These are phyloP conservation scores for Cymbidium sinense DNA, from an alignment of 106 monocot genomes.

Conservation along the genomic window DNA sequence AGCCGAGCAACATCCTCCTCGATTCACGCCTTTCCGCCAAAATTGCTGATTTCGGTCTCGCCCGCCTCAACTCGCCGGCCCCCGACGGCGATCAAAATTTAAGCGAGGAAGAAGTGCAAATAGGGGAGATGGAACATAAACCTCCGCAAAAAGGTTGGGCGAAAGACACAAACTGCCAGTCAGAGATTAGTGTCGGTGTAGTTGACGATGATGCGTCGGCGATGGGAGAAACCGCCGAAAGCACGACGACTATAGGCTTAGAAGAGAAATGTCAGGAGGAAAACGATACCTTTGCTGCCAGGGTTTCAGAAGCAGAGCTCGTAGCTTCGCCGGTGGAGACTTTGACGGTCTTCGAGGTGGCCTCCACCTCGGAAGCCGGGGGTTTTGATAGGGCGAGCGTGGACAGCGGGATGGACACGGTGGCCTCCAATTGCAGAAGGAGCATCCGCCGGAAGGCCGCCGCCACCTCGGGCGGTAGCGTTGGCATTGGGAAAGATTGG, in stretches of 20 bases:
- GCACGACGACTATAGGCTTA: constrained; percentile 10
- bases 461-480: not conserved
- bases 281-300: constrained; percentile 12
- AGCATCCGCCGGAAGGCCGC: constrained; percentile 6
- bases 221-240: constrained; percentile 46
- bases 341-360: constrained; percentile 17
- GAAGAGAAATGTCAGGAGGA: constrained; percentile 30
- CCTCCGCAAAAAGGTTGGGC: not conserved
- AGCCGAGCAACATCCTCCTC: constrained; percentile 91
- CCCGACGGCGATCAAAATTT: not conserved
- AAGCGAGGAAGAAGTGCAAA: not conserved
- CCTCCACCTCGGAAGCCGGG: constrained; percentile 49
- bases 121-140: not conserved
- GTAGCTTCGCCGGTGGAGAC: constrained; percentile 16
- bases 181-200: not conserved
- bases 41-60: constrained; percentile 87
- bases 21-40: constrained; percentile 60
- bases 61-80: constrained; percentile 21
- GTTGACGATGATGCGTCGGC: constrained; percentile 40
- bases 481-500: constrained; percentile 36
- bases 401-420: constrained; percentile 17
- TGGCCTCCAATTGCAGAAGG: constrained; percentile 3
- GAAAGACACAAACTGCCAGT: not conserved
- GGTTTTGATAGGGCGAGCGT: constrained; percentile 51
- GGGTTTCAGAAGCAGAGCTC: constrained; percentile 15